phyloP scores from a whole-genome alignment of 2,329 filamentous ascomycete species.

The Hymenoscyphus fraxineus region DNA sequence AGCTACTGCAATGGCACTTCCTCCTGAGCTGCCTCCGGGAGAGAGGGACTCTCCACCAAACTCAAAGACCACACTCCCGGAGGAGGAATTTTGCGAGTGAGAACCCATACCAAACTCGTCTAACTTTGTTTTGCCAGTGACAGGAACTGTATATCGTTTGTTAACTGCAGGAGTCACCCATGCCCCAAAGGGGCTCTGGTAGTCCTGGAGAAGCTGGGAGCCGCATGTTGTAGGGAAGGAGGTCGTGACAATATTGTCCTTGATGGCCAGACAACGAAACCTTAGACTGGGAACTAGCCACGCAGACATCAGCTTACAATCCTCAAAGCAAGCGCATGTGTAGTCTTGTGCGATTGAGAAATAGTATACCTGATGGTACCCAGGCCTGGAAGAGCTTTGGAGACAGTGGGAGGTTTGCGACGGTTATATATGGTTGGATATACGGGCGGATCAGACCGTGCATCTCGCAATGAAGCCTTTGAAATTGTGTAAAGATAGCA shows the following conservation, averaged over 20 bases:
- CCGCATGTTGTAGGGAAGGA: slow-evolving; percentile 76
- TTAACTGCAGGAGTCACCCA: slow-evolving; percentile 67
- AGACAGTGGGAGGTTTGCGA: too few relatives aligned
- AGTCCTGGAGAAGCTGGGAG: slow-evolving; percentile 67
- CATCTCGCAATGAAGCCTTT: neutral
- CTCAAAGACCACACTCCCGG: slow-evolving; percentile 48
- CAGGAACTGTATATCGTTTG: slow-evolving; percentile 49
- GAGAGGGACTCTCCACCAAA: slow-evolving; percentile 47
- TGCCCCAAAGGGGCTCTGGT: slow-evolving; percentile 75
- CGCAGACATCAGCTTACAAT: neutral
- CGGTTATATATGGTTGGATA: too few relatives aligned
- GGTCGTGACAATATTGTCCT: slow-evolving; percentile 71
- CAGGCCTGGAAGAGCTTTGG: too few relatives aligned
- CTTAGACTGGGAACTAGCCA: neutral
- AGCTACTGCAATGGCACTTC: slow-evolving; percentile 76
- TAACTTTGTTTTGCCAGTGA: slow-evolving; percentile 82
- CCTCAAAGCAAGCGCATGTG: neutral
- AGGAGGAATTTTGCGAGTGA: slow-evolving; percentile 65
- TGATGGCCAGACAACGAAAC: slow-evolving; percentile 45
- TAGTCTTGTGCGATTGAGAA: too few relatives aligned
- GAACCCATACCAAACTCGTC: slow-evolving; percentile 97
- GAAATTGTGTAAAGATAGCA: neutral
- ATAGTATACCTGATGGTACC: too few relatives aligned
- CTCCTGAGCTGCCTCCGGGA: slow-evolving; percentile 86
- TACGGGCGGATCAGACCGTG: neutral